Base-by-base conservation (phyloP, 371 early-diverging fungal species). In the Syncephalastrum contaminatum region DNA sequence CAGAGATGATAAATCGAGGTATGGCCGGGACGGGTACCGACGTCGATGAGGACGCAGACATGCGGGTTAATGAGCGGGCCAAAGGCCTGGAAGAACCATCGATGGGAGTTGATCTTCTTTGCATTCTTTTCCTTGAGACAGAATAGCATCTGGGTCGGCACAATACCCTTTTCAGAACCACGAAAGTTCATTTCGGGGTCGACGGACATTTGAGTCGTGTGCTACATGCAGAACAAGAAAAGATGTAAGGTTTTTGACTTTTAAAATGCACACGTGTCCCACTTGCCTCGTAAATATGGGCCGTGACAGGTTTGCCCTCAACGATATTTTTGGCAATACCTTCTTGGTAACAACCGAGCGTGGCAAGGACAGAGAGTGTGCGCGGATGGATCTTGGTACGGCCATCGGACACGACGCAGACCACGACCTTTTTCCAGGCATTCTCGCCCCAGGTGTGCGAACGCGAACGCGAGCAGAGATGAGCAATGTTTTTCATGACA, bases 31-130 rank as follows among this genome's bases (percentile, higher is more conserved):
- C 89, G 87, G 6, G 97, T 97, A 16, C 97, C 97, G 42, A 96
- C 97, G 66, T 97, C 97, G 48, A 97, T 80, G 16, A 96, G 80
- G 13, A 96, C 87, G 73, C 93, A 93, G 15, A 95, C 86, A 52
- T 93, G 86, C 13, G 97, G 97, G 6, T 89, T 79, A 56, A 97
- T 67, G 51, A 95, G 62, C 16, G 86, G 85, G 16, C 95, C 88
- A 69, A 97, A 93, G 4, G 97, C 95, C 72, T 95, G 94, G 72
- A 97, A 96, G 84, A 96, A 95, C 97, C 97, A 97, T 44, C 95
- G 89, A 70, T 97, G 97, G 6, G 95, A 95, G 70, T 97, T 97
- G 75, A 97, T 93, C 77, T 94, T 90, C 61, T 93, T 92, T 59
- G 84, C 85, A 62, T 90, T 92, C 68, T 89, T 90, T 75, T 94